A percentile compares a stretch with the other conserved stretches of the same genome.
Conservation (phyloP, 106 monocot genomes). For the Ottelia alismoides region DNA sequence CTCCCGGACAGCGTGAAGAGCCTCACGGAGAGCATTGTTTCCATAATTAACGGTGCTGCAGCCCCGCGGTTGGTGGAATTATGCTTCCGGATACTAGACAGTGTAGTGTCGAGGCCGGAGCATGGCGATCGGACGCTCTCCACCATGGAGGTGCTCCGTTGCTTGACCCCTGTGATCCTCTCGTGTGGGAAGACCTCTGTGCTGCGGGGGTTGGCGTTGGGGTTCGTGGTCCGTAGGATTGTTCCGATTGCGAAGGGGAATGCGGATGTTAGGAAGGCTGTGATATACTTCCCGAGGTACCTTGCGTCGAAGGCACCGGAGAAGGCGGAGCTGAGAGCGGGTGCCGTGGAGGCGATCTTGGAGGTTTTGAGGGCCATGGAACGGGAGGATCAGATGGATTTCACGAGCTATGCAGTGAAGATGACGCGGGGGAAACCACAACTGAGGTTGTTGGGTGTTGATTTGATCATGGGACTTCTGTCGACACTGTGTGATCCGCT, state of each 20-base stretch:
- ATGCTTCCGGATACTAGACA: conserved; percentile 48
- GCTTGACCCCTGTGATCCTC: conserved; percentile 39
- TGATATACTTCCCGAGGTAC: conserved; percentile 67
- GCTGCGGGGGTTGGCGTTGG: conserved; percentile 13
- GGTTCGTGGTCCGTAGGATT: conserved; percentile 36
- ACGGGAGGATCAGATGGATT: conserved; percentile 32
- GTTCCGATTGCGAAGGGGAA: conserved; percentile 36
- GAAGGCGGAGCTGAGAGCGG: conserved; percentile 68
- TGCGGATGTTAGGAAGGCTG: conserved; percentile 40
- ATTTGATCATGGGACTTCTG: conserved; percentile 53
- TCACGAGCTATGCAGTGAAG: conserved; percentile 43
- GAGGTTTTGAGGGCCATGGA: conserved; percentile 53
- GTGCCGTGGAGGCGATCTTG: conserved; percentile 57
- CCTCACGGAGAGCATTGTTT: conserved; percentile 45
- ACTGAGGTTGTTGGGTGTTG: conserved; percentile 58
- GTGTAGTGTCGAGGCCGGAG: conserved; percentile 31
- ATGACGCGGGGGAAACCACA: conserved; percentile 68
- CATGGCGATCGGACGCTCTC: conserved; percentile 42
- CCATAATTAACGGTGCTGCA: conserved; percentile 15
- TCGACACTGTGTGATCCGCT: conserved; percentile 40
- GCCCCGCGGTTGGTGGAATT: conserved; percentile 17
- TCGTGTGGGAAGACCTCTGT: conserved; percentile 41
- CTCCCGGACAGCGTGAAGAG: conserved; percentile 42
- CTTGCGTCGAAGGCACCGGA: conserved; percentile 59
- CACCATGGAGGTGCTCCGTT: conserved; percentile 33